Evolutionary conservation across 148 eudicot genomes (phyloP), one percentile per base, ranked within the genome.

Genomic region (Chenopodium album): DNA sequence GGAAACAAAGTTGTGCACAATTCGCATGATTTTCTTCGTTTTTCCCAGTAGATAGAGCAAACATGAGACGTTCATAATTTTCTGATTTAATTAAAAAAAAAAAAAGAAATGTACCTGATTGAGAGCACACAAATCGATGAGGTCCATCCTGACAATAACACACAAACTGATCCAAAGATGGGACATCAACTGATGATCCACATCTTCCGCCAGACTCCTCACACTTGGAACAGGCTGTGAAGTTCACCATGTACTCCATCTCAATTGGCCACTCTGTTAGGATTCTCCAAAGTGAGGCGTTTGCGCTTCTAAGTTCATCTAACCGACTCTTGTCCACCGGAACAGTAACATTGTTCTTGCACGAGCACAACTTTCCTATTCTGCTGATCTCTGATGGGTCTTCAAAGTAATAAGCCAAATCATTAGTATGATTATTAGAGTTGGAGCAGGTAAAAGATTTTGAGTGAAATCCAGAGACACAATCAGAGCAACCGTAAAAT

Each of bases 121-220:
- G 31, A 22, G 59, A 74, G 47, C 80, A 71, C n/a, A 28, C 23
- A 37, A 9, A 52, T 54, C 44, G 67, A 8, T 23, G 20, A 7
- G 29, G 10, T 37, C 76, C 84, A 69, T 76, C 28, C 2, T 19
- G 34, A 12, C 80, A 82, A 69, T 82, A 76, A 73, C 84, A 82
- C 32, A 26, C 4, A 26, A 76, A 82, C n/a, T 9, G 22, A 50
- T 52, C 26, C 28, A n/a, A 37, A 16, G 10, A 5, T 34, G 47
- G 20, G 10, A 9, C 28, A 48, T 69, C 22, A 26, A 26, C 34
- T 0, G 76, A 76, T 28, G 84, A 82, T 17, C 84, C 84, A 31
- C 84, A 82, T 26, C 20, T 59, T 4, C 84, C 84, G 28, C 84
- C 76, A 2, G 79, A 76, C 8, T 76, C 59, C 67, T 82, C 68